Evolutionary conservation across 768 basidiomycete species (phyloP).

Genomic region (Lactarius akahatsu): DNA sequence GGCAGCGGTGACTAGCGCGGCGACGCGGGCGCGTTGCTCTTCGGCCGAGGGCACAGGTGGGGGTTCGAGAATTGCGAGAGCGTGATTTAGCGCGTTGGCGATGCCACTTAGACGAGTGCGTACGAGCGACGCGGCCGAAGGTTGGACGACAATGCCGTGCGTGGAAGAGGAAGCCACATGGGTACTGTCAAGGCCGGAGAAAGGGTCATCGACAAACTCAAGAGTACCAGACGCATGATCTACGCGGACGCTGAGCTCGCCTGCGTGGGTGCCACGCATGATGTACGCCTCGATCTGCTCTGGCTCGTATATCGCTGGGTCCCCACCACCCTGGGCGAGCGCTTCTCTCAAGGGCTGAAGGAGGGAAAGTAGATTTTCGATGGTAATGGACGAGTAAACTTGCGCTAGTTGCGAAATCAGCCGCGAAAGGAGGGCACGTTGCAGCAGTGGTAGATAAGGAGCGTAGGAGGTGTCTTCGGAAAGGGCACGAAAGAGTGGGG

Average conservation of each 20-base stretch:
- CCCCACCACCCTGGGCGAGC: conserved; percentile 44
- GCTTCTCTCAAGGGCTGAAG: conserved; percentile 69
- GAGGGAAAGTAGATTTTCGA: conserved; percentile 73
- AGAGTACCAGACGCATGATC: conserved; percentile 87
- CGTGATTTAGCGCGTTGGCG: conserved; percentile 68
- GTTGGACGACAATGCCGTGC: conserved; percentile 55
- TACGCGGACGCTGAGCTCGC: conserved; percentile 81
- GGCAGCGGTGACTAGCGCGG: conserved; percentile 59
- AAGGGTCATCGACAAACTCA: conserved; percentile 79
- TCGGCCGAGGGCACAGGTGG: conserved; percentile 47
- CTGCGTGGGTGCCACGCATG: conserved; percentile 86
- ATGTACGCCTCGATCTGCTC: conserved; percentile 87
- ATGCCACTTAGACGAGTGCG: conserved; percentile 76
- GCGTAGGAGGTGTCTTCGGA: conserved; percentile 58
- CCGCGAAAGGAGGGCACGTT: conserved; percentile 87
- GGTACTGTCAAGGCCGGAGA: conserved; percentile 44
- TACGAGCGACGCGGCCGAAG: conserved; percentile 67
- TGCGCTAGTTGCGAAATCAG: conserved; percentile 89
- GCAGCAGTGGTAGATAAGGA: conserved; percentile 85
- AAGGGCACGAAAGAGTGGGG: conserved; percentile 72
- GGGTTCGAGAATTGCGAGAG: conserved; percentile 57
- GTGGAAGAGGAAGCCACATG: conserved; percentile 35
- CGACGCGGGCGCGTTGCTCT: conserved; percentile 57
- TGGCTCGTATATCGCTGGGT: conserved; percentile 51
- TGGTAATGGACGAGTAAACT: conserved; percentile 85